Evolutionary conservation across 2,329 filamentous ascomycete species (phyloP), one percentile per base, ranked within the genome.

Genomic region (Trichoderma guizhouense): DNA sequence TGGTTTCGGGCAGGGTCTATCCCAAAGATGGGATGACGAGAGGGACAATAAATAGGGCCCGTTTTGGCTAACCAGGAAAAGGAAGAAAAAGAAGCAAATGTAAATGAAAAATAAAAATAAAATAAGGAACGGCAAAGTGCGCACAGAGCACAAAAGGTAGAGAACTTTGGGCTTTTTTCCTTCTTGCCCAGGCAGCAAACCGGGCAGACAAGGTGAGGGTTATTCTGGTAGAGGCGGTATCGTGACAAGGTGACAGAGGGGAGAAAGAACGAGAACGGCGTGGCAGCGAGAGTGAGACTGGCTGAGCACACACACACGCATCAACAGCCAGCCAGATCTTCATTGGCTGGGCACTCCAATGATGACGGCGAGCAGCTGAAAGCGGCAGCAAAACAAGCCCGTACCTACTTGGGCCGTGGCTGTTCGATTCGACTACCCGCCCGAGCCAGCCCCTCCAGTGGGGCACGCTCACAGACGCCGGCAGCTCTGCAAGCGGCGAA

Each of bases 151-250:
- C 53, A 32, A 21, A 11, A 21, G 26, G 30, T 24, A 63, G 30
- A 51, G 36, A 30, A 4, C 5, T 6, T 26, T 7, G 9, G 32
- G 66, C 36, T 51, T 51, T 53, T 51, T 32, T 39, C 26, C 63
- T 66, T 21, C 62, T 68, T 47, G 26, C 28, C 65, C 18, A 47
- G 66, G 66, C 58, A 63, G 70, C 69, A 61, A 72, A 63, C 64
- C 68, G 66, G 70, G 34, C 51, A 71, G 58, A 53, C 63, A 39
- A 60, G 64, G 30, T 68, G 70, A 72, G 63, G 63, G 70, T 63
- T 72, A 65, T 65, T 66, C 39, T 71, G 69, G 69, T 55, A 51
- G n/a, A 61, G 62, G 69, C 70, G 64, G 69, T 71, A 72, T 69
- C 65, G 58, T 72, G 71, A 65, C 71, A 61, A 58, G 30, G 64